Base-by-base conservation (phyloP, 1,139 yeast genomes). In the Lodderomyces theae region DNA sequence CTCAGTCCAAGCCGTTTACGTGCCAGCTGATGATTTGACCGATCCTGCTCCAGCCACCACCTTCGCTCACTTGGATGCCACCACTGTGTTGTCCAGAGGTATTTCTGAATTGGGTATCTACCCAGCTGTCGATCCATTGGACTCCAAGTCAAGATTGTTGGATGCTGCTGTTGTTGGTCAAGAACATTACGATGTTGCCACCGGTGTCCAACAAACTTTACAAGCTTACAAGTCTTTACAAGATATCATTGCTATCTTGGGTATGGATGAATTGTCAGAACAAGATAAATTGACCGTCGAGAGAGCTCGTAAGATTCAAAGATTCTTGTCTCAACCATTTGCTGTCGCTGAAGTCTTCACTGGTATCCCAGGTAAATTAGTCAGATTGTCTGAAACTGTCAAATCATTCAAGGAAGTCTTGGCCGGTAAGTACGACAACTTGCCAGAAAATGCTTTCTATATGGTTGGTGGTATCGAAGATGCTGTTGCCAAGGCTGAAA, bases 41-140 rank as follows among this genome's bases (percentile, higher is more conserved):
- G 98, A 92, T 81, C 98, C 98, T 74, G 98, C 98, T 64, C 98
- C 98, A 68, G 98, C 98, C 61, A 92, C 98, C 69, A 92, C 98
- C 60, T 92, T 92, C 74, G 98, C 98, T 65, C 98, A 92, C 74
- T 89, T 92, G 84, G 98, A 92, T 73, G 98, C 98, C 66, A 92
- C 97, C 72, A 92, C 98, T 66, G 98, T 92, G 74, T 86, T 92
- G 82, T 89, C 97, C 63, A 90, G 98, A 83, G 90, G 97, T 81
- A 92, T 92, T 71, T 90, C 98, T 53, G 98, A 92, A 80, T 82
- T 92, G 76, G 98, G 98, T 89, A 92, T 92, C 72, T 92, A 92
- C 89, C 98, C 98, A 69, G 98, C 98, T 68, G 98, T 92, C 80
- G 98, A 92, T 79, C 98, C 98, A 68, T 87, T 92, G 74, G 98